Conservation (phyloP, 2,329 filamentous ascomycete genomes). For the Colletotrichum sp. region DNA sequence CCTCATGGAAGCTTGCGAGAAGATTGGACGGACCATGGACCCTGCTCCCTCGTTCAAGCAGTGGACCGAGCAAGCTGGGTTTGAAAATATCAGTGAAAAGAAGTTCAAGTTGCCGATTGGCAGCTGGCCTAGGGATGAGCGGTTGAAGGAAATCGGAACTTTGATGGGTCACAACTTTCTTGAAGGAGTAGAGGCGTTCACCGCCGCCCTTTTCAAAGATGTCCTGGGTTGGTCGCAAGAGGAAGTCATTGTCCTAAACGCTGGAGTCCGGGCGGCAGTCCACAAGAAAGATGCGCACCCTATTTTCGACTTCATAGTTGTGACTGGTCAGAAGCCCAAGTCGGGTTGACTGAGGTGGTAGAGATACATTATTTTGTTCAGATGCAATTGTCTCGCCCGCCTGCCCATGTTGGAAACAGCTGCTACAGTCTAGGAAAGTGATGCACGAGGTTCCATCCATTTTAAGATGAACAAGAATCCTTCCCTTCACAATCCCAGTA, state of each 20-base stretch:
- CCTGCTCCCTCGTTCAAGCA: conserved; percentile 27
- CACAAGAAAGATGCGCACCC: conserved; percentile 32
- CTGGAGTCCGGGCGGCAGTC: conserved; percentile 28
- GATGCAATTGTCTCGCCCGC: neutral
- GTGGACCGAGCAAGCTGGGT: conserved; percentile 34
- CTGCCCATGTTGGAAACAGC: neutral
- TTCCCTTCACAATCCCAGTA: neutral
- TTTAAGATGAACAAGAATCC: neutral
- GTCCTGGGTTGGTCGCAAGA: conserved; percentile 29
- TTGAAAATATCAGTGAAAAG: conserved; percentile 31
- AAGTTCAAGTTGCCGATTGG: conserved; percentile 34
- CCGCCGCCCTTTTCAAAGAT: conserved; percentile 31
- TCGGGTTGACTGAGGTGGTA: neutral
- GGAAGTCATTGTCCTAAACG: conserved; percentile 29
- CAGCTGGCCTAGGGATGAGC: conserved; percentile 43
- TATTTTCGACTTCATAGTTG: conserved; percentile 33
- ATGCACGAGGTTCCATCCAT: neutral
- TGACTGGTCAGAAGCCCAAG: conserved; percentile 32
- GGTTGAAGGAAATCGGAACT: conserved; percentile 43
- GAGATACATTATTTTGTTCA: neutral
- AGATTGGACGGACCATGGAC: conserved; percentile 33
- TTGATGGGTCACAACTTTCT: conserved; percentile 25
- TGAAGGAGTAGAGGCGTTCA: conserved; percentile 25
- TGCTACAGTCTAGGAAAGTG: neutral
- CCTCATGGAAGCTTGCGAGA: conserved; percentile 28